Conservation (phyloP, 257 asterid genomes). For the Forsythia viridissima region DNA sequence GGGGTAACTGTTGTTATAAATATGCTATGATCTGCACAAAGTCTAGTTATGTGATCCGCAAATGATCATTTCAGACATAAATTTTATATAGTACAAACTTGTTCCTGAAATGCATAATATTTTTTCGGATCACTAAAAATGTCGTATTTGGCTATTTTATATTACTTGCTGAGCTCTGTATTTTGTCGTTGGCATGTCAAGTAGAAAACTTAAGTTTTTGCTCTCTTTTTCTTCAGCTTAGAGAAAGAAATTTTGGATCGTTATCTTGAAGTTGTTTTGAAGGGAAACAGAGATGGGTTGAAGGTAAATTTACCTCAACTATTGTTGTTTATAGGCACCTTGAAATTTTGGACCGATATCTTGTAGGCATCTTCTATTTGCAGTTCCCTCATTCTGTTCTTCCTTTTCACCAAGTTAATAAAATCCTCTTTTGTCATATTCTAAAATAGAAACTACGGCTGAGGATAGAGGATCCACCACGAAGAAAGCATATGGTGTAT, state of each 20-base stretch:
- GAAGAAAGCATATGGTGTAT: conserved; percentile 98
- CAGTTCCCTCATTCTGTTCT: background rate
- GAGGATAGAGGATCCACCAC: conserved; percentile 97
- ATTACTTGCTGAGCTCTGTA: background rate
- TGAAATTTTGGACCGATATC: background rate
- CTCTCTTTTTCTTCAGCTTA: conserved; percentile 49
- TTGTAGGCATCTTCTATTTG: background rate
- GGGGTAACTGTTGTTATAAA: background rate
- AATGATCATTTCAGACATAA: background rate
- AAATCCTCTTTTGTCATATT: conserved; percentile 15
- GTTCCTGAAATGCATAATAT: background rate
- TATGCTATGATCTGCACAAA: background rate
- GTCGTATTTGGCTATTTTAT: background rate
- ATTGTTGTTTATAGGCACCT: background rate
- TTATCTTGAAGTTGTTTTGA: conserved; percentile 88
- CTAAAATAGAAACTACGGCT: conserved; percentile 74
- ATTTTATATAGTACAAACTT: background rate
- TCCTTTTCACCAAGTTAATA: background rate
- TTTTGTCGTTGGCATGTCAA: background rate
- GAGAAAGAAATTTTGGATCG: conserved; percentile 98
- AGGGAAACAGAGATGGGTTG: conserved; percentile 94
- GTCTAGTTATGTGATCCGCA: background rate
- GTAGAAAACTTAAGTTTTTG: conserved; percentile 13
- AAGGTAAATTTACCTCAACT: conserved; percentile 50
- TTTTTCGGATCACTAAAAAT: background rate